Conservation (phyloP, 805 yeast genomes). For the Yarrowia sp. region DNA sequence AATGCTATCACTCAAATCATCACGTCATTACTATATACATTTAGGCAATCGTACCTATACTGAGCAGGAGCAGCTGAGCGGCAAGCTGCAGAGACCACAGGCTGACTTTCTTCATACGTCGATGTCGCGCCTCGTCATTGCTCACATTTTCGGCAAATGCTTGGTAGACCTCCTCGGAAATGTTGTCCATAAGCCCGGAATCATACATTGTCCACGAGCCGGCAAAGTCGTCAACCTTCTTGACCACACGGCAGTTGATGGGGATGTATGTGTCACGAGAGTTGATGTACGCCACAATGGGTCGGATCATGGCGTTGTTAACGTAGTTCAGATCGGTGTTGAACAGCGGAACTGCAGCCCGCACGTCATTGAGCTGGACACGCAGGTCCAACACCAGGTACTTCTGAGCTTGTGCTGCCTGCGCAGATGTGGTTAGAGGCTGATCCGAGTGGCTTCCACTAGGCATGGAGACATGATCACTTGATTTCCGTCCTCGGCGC, state of each 20-base stretch:
- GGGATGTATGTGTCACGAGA: constrained; percentile 87
- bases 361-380: constrained; percentile 74
- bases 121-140: constrained; percentile 73
- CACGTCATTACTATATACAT: constrained; percentile 26
- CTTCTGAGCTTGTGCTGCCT: constrained; percentile 43
- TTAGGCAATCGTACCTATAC: constrained; percentile 67
- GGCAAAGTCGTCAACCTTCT: constrained; percentile 76
- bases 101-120: constrained; percentile 77
- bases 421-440: constrained; percentile 36
- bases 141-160: constrained; percentile 85
- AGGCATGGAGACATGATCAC: constrained; percentile 6
- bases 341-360: constrained; percentile 85
- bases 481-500: constrained; percentile 27
- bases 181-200: constrained; percentile 83
- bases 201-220: constrained; percentile 98
- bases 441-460: constrained; percentile 26
- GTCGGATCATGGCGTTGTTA: constrained; percentile 86
- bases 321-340: constrained; percentile 85
- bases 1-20: constrained; percentile 1
- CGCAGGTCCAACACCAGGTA: constrained; percentile 76
- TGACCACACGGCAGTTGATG: constrained; percentile 74
- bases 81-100: constrained; percentile 89
- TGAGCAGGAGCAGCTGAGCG: constrained; percentile 76
- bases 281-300: constrained; percentile 93
- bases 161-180: constrained; percentile 83